Evolutionary conservation across 805 yeast genomes (phyloP), one percentile per base, ranked within the genome.

Genomic region (Yarrowia divulgata): DNA sequence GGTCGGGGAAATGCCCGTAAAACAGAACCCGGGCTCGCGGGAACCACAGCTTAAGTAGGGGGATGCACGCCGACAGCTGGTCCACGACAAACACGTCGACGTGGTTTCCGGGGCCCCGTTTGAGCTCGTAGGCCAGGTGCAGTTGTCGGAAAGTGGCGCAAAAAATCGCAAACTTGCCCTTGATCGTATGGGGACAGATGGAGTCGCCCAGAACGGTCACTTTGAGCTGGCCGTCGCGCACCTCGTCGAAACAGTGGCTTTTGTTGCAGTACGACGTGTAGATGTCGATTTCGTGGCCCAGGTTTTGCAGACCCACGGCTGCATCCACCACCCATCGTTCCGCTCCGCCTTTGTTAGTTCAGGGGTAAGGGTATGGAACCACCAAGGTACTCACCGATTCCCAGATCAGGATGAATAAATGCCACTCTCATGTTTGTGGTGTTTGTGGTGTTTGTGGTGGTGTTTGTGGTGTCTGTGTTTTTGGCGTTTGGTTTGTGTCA

Each of bases 1-100:
- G 89, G 78, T 95, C 99, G 0, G 99, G 99, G 78, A 94, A 94
- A 80, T 95, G 99, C 75, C 99, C 93, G 78, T 95, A 95, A 76
- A 94, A 95, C 66, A 95, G 79, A 3, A 90, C 83, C 64, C 85
- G 85, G 1, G 89, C 77, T 12, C 71, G 60, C 43, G 75, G 74
- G 55, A 73, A 69, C 35, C 62, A 58, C 29, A 64, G 23, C 12
- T 80, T 87, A 23, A 95, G 73, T 16, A 93, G 72, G 7, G 98
- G 98, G 5, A 92, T 81, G 72, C 96, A 88, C 70, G 91, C 88
- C 1, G 97, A 87, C 69, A 95, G 83, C 77, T 94, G 98, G 79
- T 95, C 99, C 40, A 95, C 88, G 40, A 95, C 84, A 71, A 90
- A 88, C 71, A 89, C 84, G 77, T 94, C 98, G 74, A 84, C 87